Percentiles rank a stretch among this genome's conserved stretches.
These are phyloP conservation scores for Medicago truncatula DNA, from an alignment of 306 rosid genomes.

Conservation along the genomic window DNA sequence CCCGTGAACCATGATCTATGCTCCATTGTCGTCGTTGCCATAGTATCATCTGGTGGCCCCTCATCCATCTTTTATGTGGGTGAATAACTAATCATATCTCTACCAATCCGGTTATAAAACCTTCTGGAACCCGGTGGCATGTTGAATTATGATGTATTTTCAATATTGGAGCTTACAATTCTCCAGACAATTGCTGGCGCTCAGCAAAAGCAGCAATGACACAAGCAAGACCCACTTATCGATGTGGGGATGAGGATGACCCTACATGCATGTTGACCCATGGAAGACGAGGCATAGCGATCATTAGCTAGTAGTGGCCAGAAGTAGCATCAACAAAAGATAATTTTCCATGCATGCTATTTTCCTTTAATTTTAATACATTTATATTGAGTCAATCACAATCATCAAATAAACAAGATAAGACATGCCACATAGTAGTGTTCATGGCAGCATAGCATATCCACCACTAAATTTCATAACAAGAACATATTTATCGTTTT, in stretches of 20 bases:
- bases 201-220: slow-evolving; percentile 96
- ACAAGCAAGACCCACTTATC: slow-evolving; percentile 70
- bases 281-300: slow-evolving; percentile 53
- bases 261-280: slow-evolving; percentile 55
- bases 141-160: slow-evolving; percentile 50
- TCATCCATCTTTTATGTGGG: slow-evolving; percentile 54
- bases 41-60: slow-evolving; percentile 44
- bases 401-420: slow-evolving; percentile 6
- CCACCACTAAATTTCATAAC: slow-evolving; percentile 17
- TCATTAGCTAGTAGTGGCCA: slow-evolving; percentile 52
- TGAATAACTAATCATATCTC: slow-evolving; percentile 61
- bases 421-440: neutral
- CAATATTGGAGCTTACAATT: slow-evolving; percentile 49
- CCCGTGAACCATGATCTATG: slow-evolving; percentile 57
- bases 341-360: slow-evolving; percentile 64
- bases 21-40: slow-evolving; percentile 63
- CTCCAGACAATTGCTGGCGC: slow-evolving; percentile 80
- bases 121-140: slow-evolving; percentile 61
- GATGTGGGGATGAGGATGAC: slow-evolving; percentile 78
- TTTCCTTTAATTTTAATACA: slow-evolving; percentile 65
- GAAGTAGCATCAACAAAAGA: slow-evolving; percentile 55
- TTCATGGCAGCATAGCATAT: neutral
- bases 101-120: slow-evolving; percentile 59
- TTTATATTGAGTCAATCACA: slow-evolving; percentile 24
- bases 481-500: slow-evolving; percentile 4